Evolutionary conservation across 202 grass and related monocot genomes (phyloP).

Genomic region (Digitaria exilis): DNA sequence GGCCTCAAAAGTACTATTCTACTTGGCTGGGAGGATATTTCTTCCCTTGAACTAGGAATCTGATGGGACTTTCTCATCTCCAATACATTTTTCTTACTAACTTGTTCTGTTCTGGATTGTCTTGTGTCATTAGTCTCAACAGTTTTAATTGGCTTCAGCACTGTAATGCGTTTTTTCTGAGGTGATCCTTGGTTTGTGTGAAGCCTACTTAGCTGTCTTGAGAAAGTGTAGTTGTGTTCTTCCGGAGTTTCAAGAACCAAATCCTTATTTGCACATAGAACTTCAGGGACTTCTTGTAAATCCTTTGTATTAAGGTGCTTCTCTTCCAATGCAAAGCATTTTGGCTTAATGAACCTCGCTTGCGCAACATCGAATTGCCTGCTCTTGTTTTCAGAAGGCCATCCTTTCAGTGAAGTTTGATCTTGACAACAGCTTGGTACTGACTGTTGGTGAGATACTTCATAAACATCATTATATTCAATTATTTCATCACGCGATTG

Average conservation of each 20-base stretch:
- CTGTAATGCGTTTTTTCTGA: slow-evolving; percentile 65
- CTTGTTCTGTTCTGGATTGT: slow-evolving; percentile 29
- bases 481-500: slow-evolving; percentile 41
- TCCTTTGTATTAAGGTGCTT: slow-evolving; percentile 45
- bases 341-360: slow-evolving; percentile 52
- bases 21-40: slow-evolving; percentile 51
- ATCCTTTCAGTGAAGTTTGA: slow-evolving; percentile 31
- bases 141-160: slow-evolving; percentile 73
- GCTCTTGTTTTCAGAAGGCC: slow-evolving; percentile 34
- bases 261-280: slow-evolving; percentile 72
- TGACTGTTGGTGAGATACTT: slow-evolving; percentile 45
- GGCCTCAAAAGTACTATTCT: slow-evolving; percentile 86
- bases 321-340: slow-evolving; percentile 38
- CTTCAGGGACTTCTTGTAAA: slow-evolving; percentile 55
- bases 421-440: slow-evolving; percentile 23
- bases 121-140: slow-evolving; percentile 34
- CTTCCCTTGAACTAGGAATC: slow-evolving; percentile 32
- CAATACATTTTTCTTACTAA: slow-evolving; percentile 39
- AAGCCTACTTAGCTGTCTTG: slow-evolving; percentile 27
- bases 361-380: slow-evolving; percentile 39
- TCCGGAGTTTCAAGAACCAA: slow-evolving; percentile 64
- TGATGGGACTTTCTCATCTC: slow-evolving; percentile 43
- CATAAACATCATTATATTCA: slow-evolving; percentile 59
- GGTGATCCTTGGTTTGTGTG: slow-evolving; percentile 39
- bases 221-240: slow-evolving; percentile 59